Percentiles rank a stretch among this genome's conserved stretches.
phyloP scores from a whole-genome alignment of 495 filamentous ascomycete genomes.

The Evernia prunastri region DNA sequence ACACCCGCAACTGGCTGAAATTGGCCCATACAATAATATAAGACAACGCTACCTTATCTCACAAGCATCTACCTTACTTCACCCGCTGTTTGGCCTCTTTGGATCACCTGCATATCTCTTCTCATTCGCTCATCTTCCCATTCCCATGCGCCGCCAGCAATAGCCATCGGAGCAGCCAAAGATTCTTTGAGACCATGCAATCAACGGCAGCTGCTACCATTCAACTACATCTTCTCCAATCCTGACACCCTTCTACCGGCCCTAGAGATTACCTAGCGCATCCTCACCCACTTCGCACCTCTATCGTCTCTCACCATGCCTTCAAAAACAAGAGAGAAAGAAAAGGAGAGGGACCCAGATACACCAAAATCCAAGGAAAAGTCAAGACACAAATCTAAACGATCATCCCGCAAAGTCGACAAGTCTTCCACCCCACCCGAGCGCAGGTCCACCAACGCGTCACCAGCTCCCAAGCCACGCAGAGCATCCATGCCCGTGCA shows the following conservation, averaged over 20 bases:
- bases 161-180: not conserved
- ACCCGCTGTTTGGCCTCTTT: not conserved
- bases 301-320: conserved; percentile 25
- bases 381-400: conserved; percentile 28
- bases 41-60: not conserved
- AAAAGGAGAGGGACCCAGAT: conserved; percentile 27
- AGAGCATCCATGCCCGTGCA: conserved; percentile 48
- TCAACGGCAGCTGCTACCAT: not conserved
- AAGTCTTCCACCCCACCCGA: conserved; percentile 35
- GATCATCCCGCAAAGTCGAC: conserved; percentile 41
- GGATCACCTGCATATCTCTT: not conserved
- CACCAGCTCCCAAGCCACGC: conserved; percentile 34
- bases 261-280: not conserved
- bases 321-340: conserved; percentile 28
- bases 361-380: conserved; percentile 25
- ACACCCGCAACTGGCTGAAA: too few species aligned
- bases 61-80: not conserved
- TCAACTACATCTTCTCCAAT: not conserved
- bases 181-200: not conserved
- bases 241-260: not conserved
- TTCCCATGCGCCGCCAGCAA: conserved; percentile 2
- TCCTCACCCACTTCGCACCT: not conserved
- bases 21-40: not conserved
- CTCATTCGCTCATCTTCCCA: not conserved
- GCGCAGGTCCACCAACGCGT: conserved; percentile 33